Evolutionary conservation across 1,284 basidiomycete species (phyloP), one percentile per base, ranked within the genome.

Genomic region (Vanrija pseudolonga): DNA sequence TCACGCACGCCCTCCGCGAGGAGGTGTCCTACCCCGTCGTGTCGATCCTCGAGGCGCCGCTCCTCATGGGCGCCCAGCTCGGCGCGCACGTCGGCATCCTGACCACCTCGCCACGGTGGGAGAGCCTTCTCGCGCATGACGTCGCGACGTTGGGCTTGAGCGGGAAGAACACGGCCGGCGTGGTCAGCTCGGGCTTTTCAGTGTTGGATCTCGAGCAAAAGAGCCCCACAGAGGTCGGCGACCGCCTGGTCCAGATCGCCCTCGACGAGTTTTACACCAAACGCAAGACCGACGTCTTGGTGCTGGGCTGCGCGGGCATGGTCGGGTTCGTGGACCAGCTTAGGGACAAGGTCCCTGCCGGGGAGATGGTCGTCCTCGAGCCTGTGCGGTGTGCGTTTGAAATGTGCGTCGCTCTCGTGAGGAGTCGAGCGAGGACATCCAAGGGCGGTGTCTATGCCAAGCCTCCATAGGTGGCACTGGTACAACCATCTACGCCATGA

Each of bases 251-350:
- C n/a, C 50, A 61, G 17, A 57, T 64, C 0, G 72, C 73, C 1
- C 59, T 50, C 24, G 55, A 58, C 3, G 62, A 62, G 45, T 61
- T 75, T 8, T 71, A 72, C 6, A 54, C 60, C 18, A 63, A 66
- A 32, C 64, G 69, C 14, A 76, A 75, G 2, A 75, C 76, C 6
- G 71, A 77, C 42, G 76, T 76, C 9, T 76, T 83, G 45, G 64
- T 80, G 43, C 70, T 82, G 46, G 80, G 81, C 0, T 81, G 80
- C 54, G 80, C 80, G 22, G 80, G 78, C 3, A 81, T 82, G 80
- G 77, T 74, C 0, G 80, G 80, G 7, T 76, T 81, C 70, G 77
- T 78, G 45, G 61, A 65, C 22, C 74, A 75, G 3, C 72, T 81
- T 1, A 59, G 66, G 17, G 63, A 67, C 20, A 66, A 63, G 3